Conservation (phyloP, 2,329 filamentous ascomycete genomes). For the Rhinocladiella mackenziei region DNA sequence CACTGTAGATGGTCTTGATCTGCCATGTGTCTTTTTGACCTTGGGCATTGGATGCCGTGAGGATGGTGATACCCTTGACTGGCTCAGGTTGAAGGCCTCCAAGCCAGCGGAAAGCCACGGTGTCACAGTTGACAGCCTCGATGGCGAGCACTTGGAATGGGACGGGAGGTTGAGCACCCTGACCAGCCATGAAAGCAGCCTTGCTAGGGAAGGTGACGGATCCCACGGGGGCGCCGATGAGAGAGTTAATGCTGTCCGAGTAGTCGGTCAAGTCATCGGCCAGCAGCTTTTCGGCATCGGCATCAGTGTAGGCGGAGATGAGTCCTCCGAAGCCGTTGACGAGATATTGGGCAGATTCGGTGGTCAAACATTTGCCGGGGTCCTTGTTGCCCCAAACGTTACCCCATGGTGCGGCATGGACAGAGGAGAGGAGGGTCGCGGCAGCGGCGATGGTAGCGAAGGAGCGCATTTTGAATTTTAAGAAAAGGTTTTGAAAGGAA, state of each 20-base stretch:
- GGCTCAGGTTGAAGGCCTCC: slow-evolving; percentile 24
- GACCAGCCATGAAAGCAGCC: slow-evolving; percentile 31
- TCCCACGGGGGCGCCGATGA: slow-evolving; percentile 31
- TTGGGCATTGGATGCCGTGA: slow-evolving; percentile 26
- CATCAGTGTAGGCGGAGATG: slow-evolving; percentile 20
- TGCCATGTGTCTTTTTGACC: slow-evolving; percentile 30
- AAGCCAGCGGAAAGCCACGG: slow-evolving; percentile 34
- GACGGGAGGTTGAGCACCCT: slow-evolving; percentile 31
- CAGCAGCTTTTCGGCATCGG: slow-evolving; percentile 24
- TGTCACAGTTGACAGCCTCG: slow-evolving; percentile 33
- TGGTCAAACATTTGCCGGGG: slow-evolving; percentile 21
- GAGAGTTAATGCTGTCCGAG: slow-evolving; percentile 36
- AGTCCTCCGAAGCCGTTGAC: slow-evolving; percentile 19
- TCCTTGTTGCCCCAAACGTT: slow-evolving; percentile 12
- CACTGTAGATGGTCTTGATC: slow-evolving; percentile 34
- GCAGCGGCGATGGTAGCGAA: slow-evolving; percentile 20
- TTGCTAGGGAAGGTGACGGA: slow-evolving; percentile 34
- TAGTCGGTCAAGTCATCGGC: slow-evolving; percentile 32
- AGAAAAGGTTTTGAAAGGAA: too few species aligned
- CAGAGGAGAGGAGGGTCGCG: slow-evolving; percentile 20
- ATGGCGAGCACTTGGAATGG: slow-evolving; percentile 30
- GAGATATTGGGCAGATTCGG: slow-evolving; percentile 13
- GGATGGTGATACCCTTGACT: slow-evolving; percentile 35
- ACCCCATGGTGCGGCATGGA: slow-evolving; percentile 17
- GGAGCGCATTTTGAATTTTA: slow-evolving; percentile 24